Conservation (phyloP, 2,329 filamentous ascomycete genomes). For the Hypocrella siamensis region DNA sequence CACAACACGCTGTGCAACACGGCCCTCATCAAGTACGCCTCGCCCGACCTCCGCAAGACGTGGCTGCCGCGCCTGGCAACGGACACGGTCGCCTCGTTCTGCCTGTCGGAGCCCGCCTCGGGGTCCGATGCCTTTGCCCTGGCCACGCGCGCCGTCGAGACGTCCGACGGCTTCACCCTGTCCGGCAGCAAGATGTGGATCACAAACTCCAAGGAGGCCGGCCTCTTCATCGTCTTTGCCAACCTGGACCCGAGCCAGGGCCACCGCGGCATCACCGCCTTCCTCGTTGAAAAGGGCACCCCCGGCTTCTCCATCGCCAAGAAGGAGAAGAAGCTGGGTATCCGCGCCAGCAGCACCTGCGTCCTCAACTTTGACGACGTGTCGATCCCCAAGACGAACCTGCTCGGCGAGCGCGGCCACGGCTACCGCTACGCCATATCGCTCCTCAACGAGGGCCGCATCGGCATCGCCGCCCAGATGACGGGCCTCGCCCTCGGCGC, state of each 20-base stretch:
- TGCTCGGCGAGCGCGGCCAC: constrained; percentile 76
- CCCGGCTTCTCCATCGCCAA: constrained; percentile 91
- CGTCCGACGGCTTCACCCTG: constrained; percentile 69
- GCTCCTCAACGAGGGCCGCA: constrained; percentile 87
- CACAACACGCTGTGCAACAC: constrained; percentile 98
- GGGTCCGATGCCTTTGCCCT: constrained; percentile 94
- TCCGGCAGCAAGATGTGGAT: constrained; percentile 99
- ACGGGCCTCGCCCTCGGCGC: constrained; percentile 88
- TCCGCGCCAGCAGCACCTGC: constrained; percentile 89
- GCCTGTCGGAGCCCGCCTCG: constrained; percentile 79
- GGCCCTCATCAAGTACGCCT: constrained; percentile 73
- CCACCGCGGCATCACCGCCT: constrained; percentile 94
- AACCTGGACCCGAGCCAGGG: constrained; percentile 85
- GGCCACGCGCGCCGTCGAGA: constrained; percentile 78
- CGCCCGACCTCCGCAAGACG: constrained; percentile 60
- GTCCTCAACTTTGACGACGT: constrained; percentile 97
- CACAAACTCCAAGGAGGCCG: constrained; percentile 88
- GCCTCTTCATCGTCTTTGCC: constrained; percentile 95
- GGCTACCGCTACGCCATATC: constrained; percentile 98
- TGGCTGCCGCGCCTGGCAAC: constrained; percentile 86
- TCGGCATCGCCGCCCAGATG: constrained; percentile 98
- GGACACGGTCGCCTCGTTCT: constrained; percentile 81
- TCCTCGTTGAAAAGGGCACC: constrained; percentile 80
- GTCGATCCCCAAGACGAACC: constrained; percentile 70
- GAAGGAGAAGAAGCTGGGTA: constrained; percentile 99